Evolutionary conservation across 2,329 filamentous ascomycete species (phyloP), one percentile per base, ranked within the genome.

Genomic region (Westerdykella ornata): DNA sequence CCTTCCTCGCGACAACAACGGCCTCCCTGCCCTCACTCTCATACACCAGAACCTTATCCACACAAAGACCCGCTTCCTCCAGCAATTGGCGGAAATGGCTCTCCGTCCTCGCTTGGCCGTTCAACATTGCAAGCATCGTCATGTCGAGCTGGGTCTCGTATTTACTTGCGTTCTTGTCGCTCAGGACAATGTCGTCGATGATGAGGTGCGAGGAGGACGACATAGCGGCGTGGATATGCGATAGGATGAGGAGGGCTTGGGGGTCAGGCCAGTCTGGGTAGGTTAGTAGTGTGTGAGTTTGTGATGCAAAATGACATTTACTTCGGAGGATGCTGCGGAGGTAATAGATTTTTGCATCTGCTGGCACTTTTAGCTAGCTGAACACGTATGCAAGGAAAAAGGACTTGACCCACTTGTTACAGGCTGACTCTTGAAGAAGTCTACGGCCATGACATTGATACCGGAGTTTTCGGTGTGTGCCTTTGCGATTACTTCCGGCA

Each of bases 141-240:
- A 34, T 34, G 15, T 34, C 32, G 15, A 34, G 32, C 32, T 34
- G 32, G 8, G 32, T 34, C 32, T 34, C 8, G 8, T n/a, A 8
- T 15, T 34, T 34, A 9, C 15, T 8, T 7, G 32, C 32, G 12
- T 14, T 14, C 7, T 7, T 7, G 15, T 34, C 32, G 7, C 8
- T 8, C 8, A 34, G 32, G 7, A 34, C 32, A 14, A 34, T 13
- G 7, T 34, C 32, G 14, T 34, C 32, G 32, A 34, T 34, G 32
- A 34, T 7, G 32, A 34, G 7, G 32, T n/a, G 14, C 7, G 32
- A 34, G 8, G 11, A 17, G 15, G 32, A 13, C 8, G 32, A 13
- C 47, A 50, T 40, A 12, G 42, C 45, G 17, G 32, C 28, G 11
- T 22, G 15, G 12, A 49, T 19, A 14, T 39, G 17, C 33, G 30